These are phyloP conservation scores for Trypanosoma cruzi DNA, from an alignment of 208 protist species.

Conservation along the genomic window DNA sequence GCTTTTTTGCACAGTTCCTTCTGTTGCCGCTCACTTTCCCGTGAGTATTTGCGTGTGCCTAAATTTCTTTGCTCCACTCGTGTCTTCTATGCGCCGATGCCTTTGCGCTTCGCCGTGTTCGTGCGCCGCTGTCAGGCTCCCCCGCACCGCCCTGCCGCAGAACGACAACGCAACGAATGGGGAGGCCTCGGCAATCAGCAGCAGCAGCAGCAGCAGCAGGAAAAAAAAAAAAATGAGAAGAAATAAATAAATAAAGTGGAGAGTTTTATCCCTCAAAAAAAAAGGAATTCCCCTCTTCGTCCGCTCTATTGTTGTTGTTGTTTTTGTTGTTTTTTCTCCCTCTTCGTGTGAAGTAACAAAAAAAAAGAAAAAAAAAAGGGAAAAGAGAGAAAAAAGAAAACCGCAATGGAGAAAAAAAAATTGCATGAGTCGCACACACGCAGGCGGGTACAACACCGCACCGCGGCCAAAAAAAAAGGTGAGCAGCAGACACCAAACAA, in stretches of 20 bases:
- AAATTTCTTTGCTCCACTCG: no score
- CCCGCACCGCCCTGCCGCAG: neutral
- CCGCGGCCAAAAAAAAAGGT: neutral
- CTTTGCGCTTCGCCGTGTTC: no score
- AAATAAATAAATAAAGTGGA: neutral
- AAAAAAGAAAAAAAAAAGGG: neutral
- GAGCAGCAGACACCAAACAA: neutral
- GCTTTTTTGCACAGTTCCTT: no score
- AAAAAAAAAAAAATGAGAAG: neutral
- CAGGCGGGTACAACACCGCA: neutral
- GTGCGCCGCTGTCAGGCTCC: neutral
- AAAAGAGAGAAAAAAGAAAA: neutral
- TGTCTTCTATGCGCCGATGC: no score
- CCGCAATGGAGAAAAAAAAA: neutral
- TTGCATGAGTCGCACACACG: no score
- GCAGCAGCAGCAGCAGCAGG: neutral
- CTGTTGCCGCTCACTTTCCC: no score
- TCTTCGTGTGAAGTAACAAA: no score
- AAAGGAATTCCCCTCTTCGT: neutral
- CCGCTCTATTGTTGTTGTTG: constrained; percentile 16
- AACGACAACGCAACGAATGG: neutral
- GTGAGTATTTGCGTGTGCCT: no score
- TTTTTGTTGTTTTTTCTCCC: constrained; percentile 21
- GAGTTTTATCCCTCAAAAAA: neutral
- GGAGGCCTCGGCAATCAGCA: neutral